Conservation (phyloP, 257 asterid genomes). For the Plantago ovata region DNA sequence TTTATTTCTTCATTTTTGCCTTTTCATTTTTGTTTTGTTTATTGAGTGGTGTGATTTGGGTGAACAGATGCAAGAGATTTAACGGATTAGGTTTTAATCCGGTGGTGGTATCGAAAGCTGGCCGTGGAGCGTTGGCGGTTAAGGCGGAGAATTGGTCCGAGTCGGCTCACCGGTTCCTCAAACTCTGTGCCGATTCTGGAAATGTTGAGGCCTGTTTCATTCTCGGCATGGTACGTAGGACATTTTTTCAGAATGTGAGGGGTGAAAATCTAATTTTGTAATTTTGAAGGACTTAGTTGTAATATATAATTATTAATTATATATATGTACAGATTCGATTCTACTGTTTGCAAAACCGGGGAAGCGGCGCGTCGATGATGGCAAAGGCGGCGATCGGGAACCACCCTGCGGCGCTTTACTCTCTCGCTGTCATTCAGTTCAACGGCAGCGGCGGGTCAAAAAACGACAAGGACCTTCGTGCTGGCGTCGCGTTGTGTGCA, state of each 20-base stretch:
- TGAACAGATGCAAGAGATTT: slow-evolving; percentile 74
- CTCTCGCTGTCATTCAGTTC: slow-evolving; percentile 85
- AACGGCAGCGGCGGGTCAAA: slow-evolving; percentile 98
- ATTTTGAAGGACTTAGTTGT: too few species aligned
- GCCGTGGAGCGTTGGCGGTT: slow-evolving; percentile 48
- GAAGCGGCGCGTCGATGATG: slow-evolving; percentile 86
- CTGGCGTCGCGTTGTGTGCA: slow-evolving; percentile 88
- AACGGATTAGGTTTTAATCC: slow-evolving; percentile 67
- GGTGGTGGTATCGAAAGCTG: slow-evolving; percentile 64
- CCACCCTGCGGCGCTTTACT: slow-evolving; percentile 88
- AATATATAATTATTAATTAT: too few species aligned
- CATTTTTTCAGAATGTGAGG: neutral
- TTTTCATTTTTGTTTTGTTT: slow-evolving; percentile 1
- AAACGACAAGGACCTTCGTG: slow-evolving; percentile 80
- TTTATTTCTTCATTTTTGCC: neutral
- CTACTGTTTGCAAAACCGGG: slow-evolving; percentile 79
- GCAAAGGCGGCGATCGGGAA: slow-evolving; percentile 91
- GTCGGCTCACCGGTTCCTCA: slow-evolving; percentile 72
- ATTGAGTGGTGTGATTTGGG: neutral
- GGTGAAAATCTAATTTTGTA: too few species aligned
- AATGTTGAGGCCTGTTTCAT: slow-evolving; percentile 78
- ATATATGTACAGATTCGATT: slow-evolving; percentile 70
- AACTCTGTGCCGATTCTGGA: slow-evolving; percentile 83
- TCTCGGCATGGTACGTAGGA: slow-evolving; percentile 80
- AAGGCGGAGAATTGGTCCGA: slow-evolving; percentile 80